Conservation (phyloP, 139 green algal species). For the Eudorina sp. region DNA sequence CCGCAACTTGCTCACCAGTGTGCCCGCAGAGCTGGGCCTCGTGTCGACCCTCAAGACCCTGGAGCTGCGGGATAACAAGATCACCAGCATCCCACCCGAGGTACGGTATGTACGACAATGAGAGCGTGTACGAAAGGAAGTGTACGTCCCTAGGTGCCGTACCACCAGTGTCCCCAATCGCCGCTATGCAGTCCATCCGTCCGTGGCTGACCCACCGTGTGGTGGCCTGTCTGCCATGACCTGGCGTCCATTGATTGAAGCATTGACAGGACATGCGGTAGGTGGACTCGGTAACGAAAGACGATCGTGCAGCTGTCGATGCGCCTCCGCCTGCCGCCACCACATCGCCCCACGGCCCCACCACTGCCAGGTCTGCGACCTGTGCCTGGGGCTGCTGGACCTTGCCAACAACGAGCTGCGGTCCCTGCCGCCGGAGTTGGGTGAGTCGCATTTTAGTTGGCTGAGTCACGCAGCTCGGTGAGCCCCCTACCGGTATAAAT, state of each 20-base stretch:
- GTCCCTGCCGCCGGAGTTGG: conserved; percentile 61
- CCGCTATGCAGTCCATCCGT: too few relatives aligned
- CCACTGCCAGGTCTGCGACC: conserved; percentile 46
- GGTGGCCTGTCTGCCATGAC: too few relatives aligned
- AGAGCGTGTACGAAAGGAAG: background rate
- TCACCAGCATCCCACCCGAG: conserved; percentile 26
- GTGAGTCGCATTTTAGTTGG: too few relatives aligned
- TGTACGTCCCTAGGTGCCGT: too few relatives aligned
- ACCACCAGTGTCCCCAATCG: too few relatives aligned
- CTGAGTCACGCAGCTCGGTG: too few relatives aligned
- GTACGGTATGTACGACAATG: background rate
- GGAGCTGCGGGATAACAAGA: conserved; percentile 57
- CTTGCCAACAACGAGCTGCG: conserved; percentile 70
- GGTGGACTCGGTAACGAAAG: too few relatives aligned
- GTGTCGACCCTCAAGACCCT: conserved; percentile 40
- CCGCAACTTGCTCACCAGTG: conserved; percentile 17
- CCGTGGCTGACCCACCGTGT: too few relatives aligned
- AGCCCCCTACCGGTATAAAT: too few relatives aligned
- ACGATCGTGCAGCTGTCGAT: background rate
- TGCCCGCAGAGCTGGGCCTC: conserved; percentile 49
- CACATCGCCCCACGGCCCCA: background rate
- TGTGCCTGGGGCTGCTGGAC: conserved; percentile 63
- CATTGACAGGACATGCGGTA: too few relatives aligned
- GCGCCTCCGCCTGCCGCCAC: too few relatives aligned
- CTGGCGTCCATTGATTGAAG: too few relatives aligned